Conservation (phyloP, 2,329 filamentous ascomycete genomes). For the Coniochaeta sp. region DNA sequence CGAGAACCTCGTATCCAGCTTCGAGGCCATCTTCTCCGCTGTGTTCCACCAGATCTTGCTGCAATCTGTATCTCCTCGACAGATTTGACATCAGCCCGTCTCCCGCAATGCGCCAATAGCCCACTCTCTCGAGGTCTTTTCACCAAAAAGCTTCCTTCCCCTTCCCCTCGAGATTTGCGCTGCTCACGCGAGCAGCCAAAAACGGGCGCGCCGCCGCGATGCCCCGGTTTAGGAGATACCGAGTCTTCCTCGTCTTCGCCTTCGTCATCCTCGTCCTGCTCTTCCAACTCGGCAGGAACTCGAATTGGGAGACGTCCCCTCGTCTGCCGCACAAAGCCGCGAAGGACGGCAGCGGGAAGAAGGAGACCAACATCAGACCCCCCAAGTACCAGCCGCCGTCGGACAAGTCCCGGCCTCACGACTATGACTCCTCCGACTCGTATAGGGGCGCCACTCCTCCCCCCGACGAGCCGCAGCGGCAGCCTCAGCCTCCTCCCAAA, state of each 20-base stretch:
- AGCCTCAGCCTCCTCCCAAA: not conserved
- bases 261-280: constrained; percentile 47
- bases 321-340: not conserved
- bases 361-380: not conserved
- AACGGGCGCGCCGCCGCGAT: constrained; percentile 24
- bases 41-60: not conserved
- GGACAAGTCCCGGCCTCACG: not conserved
- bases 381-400: not conserved
- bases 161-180: not conserved
- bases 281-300: constrained; percentile 38
- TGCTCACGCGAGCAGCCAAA: not conserved
- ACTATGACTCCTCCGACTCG: not conserved
- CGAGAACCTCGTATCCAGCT: not conserved
- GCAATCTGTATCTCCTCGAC: not conserved
- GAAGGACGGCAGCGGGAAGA: not conserved
- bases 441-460: not conserved
- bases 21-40: not conserved
- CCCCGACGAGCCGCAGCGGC: not conserved
- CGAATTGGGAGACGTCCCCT: constrained; percentile 19
- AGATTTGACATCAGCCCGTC: not conserved
- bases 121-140: not conserved
- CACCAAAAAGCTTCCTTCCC: not conserved
- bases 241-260: constrained; percentile 50
- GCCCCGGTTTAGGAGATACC: constrained; percentile 53
- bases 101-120: not conserved